Conservation (phyloP, 768 basidiomycete species). For the Russula sp. region DNA sequence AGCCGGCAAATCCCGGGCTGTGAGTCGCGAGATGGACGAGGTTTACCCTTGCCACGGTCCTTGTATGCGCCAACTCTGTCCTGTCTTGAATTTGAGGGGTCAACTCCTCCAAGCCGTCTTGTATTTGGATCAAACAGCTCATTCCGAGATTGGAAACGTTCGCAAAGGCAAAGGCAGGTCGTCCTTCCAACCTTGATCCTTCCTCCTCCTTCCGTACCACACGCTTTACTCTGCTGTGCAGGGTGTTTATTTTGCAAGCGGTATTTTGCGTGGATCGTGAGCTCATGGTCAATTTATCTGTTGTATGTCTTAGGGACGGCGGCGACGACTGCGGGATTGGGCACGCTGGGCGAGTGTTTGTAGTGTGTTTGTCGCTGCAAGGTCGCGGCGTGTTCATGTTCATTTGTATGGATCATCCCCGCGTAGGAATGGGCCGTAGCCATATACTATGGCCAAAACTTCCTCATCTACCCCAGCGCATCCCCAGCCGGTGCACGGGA, state of each 20-base stretch:
- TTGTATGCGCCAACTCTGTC: neutral
- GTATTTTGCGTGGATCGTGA: neutral
- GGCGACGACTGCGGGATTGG: conserved; percentile 40
- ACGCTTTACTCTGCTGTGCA: neutral
- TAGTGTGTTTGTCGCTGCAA: too few relatives aligned
- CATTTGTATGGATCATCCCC: neutral
- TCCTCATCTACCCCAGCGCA: conserved; percentile 86
- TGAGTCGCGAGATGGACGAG: too few relatives aligned
- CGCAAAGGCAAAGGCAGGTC: conserved; percentile 45
- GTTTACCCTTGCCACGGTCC: too few relatives aligned
- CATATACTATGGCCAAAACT: conserved; percentile 86
- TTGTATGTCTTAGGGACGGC: conserved; percentile 35
- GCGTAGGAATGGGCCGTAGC: conserved; percentile 61
- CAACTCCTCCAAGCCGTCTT: neutral
- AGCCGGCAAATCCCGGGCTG: neutral
- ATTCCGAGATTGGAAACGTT: conserved; percentile 46
- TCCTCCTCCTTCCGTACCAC: neutral
- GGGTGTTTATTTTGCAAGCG: neutral
- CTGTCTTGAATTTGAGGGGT: neutral
- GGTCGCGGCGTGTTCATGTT: too few relatives aligned
- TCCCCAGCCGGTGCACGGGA: conserved; percentile 76
- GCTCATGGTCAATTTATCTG: neutral
- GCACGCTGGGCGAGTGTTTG: conserved; percentile 38
- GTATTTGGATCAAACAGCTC: conserved; percentile 26
- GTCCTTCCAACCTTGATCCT: conserved; percentile 17